Base-by-base conservation (phyloP, 2,329 filamentous ascomycete genomes). In the Colletotrichum truncatum region DNA sequence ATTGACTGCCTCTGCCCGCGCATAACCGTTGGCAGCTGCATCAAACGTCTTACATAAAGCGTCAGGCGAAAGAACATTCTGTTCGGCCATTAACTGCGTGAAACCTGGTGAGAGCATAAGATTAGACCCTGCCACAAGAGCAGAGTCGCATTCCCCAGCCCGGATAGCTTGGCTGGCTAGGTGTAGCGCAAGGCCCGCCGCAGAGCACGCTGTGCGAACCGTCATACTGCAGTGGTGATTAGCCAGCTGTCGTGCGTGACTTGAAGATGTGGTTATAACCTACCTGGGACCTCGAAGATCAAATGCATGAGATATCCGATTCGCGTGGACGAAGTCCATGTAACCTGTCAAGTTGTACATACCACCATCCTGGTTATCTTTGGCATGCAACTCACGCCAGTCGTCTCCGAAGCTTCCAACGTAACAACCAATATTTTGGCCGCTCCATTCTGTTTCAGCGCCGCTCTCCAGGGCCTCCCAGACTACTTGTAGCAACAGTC, bases 11-110 rank as follows among this genome's bases (percentile, higher is more conserved):
- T 84, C 82, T 9, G 45, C 56, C 12, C 56, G 56, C 1, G 73
- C 80, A 61, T 84, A 86, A 0, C 84, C 84, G 49, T 82, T 72
- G 1, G 80, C 84, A 6, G 70, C 66, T 4, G 74, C 69, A 41
- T 82, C 80, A 45, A 79, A 83, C 6, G 71, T 74, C 48, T 73
- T 68, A 62, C 70, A 73, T 2, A 54, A 66, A 3, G 71, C 70
- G 10, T 69, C 66, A 3, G 74, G 69, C 3, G 70, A 72, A 1
- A 77, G 66, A 1, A 74, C 66, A n/a, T 71, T 70, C 34, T 71
- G 52, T 14, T 71, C 69, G 9, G 68, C 36, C 69, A 74, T 67
- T n/a, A 49, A 38, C 9, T 26, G 30, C 5, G 16, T 51, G 16
- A 39, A 26, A 6, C 30, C 38, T 43, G 58, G 58, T 1, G 69